Percentiles rank a stretch among this genome's conserved stretches.
Evolutionary conservation across 1,284 basidiomycete species (phyloP).

Genomic region (Ganoderma leucocontextum): DNA sequence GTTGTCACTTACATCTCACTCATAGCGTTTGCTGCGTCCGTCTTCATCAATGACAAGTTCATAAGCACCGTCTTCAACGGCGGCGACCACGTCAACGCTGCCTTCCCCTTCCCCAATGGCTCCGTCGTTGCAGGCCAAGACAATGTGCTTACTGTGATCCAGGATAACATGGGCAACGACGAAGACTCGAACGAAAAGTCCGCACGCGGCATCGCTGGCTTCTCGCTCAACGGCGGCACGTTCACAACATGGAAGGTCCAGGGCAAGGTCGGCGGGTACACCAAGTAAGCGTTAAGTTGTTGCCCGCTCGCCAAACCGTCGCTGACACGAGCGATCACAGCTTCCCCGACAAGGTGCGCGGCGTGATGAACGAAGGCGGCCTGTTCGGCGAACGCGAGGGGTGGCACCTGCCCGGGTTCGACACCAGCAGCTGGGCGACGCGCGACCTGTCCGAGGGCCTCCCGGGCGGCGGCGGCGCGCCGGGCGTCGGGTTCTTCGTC

Average conservation of each 20-base stretch:
- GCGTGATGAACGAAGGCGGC: conserved; percentile 83
- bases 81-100: conserved; percentile 69
- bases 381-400: conserved; percentile 80
- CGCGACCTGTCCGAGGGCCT: conserved; percentile 65
- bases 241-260: conserved; percentile 83
- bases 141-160: conserved; percentile 80
- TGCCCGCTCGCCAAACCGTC: too few relatives aligned
- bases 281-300: too few relatives aligned
- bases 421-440: conserved; percentile 65
- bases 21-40: conserved; percentile 76
- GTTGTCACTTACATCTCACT: too few relatives aligned
- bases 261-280: conserved; percentile 83
- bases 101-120: conserved; percentile 66
- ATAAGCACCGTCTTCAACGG: conserved; percentile 71
- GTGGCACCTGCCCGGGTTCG: conserved; percentile 84
- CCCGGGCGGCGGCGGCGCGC: conserved; percentile 53
- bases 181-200: conserved; percentile 66
- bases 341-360: conserved; percentile 74
- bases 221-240: conserved; percentile 63
- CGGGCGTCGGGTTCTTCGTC: conserved; percentile 83
- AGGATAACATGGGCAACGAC: conserved; percentile 85
- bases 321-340: conserved; percentile 41
- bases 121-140: conserved; percentile 59
- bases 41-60: conserved; percentile 83
- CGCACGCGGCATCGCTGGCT: conserved; percentile 82